Evolutionary conservation across 257 asterid genomes (phyloP), one percentile per base, ranked within the genome.

Genomic region (Cordia subcordata): DNA sequence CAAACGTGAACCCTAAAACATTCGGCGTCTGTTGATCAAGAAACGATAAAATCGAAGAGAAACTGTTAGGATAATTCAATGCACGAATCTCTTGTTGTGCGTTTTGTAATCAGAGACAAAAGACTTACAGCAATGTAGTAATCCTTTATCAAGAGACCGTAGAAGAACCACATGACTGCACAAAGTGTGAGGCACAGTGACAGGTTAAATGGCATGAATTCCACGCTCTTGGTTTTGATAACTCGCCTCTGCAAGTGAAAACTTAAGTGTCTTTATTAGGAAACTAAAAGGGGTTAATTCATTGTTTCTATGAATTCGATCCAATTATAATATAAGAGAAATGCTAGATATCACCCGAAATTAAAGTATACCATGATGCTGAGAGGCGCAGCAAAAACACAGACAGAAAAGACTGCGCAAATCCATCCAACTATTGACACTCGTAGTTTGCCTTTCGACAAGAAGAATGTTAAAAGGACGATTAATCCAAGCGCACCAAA

Each of bases 311-410:
- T 8, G 9, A n/a, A 39, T 5, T 5, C 12, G 12, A 12, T 39
- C n/a, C n/a, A n/a, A n/a, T 39, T 39, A 39, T 12, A n/a, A n/a
- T n/a, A n/a, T n/a, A n/a, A n/a, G n/a, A n/a, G n/a, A n/a, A n/a
- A n/a, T n/a, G n/a, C n/a, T n/a, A n/a, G n/a, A n/a, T n/a, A n/a
- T n/a, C n/a, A n/a, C n/a, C n/a, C n/a, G n/a, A n/a, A n/a, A n/a
- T 27, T 27, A 27, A 27, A 3, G 6, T 8, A 3, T 83, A 90
- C 97, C 89, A 90, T 80, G 51, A 90, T 87, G 72, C 82, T 73
- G 13, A 90, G 87, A 14, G 98, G 98, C 37, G 98, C 87, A 5
- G 85, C 89, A 37, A 81, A 87, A 16, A 90, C 96, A 14, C 71
- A 11, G 32, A 87, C 71, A 1, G 98, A 90, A 68, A 90, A 85